Conservation (phyloP, 495 filamentous ascomycete genomes). For the Recurvomyces mirabilis region DNA sequence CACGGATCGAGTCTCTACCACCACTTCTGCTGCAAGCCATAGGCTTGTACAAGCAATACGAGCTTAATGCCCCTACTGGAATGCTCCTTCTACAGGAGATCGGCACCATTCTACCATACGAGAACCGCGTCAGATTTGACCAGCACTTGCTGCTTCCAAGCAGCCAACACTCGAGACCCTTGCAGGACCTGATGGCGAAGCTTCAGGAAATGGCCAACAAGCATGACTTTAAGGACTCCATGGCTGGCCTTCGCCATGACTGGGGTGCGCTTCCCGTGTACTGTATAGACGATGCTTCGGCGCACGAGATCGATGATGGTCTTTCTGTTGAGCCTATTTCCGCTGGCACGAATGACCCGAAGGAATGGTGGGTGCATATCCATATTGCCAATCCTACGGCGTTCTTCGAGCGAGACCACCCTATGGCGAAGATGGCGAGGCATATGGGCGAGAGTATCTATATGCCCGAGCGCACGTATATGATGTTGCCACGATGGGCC, state of each 20-base stretch:
- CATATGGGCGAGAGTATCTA: constrained; percentile 58
- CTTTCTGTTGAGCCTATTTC: constrained; percentile 55
- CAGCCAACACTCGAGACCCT: constrained; percentile 21
- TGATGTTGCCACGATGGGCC: constrained; percentile 57
- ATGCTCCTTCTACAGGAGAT: constrained; percentile 76
- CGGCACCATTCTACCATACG: constrained; percentile 71
- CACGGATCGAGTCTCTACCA: constrained; percentile 47
- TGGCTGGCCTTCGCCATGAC: constrained; percentile 54
- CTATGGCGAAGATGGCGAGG: constrained; percentile 53
- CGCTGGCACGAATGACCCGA: not conserved
- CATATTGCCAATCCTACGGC: constrained; percentile 93
- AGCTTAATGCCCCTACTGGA: constrained; percentile 32
- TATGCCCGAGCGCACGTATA: constrained; percentile 55
- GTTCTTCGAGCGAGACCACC: constrained; percentile 49
- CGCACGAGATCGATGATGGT: constrained; percentile 81
- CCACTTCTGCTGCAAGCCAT: constrained; percentile 62
- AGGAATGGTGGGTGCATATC: constrained; percentile 66
- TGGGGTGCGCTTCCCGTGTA: constrained; percentile 63
- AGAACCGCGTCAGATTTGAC: constrained; percentile 54
- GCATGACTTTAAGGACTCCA: constrained; percentile 35
- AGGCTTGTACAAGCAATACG: constrained; percentile 49
- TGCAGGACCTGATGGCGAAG: constrained; percentile 23
- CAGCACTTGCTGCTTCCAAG: constrained; percentile 50
- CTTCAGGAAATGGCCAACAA: constrained; percentile 14
- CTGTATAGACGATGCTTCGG: constrained; percentile 64